Evolutionary conservation across 495 filamentous ascomycete genomes (phyloP).

Genomic region (Niebla homalea): DNA sequence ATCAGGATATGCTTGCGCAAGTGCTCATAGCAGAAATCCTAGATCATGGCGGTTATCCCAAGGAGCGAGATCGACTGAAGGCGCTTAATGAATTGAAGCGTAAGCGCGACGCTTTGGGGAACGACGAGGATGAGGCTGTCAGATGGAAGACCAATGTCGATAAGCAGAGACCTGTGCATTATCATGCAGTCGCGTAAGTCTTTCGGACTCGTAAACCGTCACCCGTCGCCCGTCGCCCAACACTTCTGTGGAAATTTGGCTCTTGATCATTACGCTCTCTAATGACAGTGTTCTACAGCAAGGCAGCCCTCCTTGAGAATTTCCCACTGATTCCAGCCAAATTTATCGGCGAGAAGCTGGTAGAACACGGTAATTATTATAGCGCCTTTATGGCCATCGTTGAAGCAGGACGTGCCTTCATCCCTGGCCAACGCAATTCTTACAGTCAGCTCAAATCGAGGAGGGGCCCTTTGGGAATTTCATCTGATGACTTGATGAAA

Average conservation of each 20-base stretch:
- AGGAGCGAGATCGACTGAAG: conserved; percentile 22
- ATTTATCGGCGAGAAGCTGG: conserved; percentile 32
- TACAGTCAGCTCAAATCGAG: conserved; percentile 22
- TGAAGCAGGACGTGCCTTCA: conserved; percentile 24
- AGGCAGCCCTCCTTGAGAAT: conserved; percentile 30
- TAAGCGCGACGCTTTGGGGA: conserved; percentile 24
- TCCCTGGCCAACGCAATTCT: conserved; percentile 15
- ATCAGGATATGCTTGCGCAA: conserved; percentile 7
- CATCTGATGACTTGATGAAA: conserved; percentile 5
- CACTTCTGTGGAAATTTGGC: neutral
- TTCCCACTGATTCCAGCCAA: conserved; percentile 32
- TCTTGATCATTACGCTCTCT: neutral
- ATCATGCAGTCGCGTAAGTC: conserved; percentile 22
- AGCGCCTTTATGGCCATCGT: conserved; percentile 31
- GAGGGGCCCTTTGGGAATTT: conserved; percentile 8
- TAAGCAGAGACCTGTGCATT: conserved; percentile 13
- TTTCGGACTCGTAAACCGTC: neutral
- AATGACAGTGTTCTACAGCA: conserved; percentile 13
- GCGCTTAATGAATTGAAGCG: conserved; percentile 21
- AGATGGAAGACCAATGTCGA: conserved; percentile 22
- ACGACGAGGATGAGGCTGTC: conserved; percentile 25
- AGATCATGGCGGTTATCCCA: conserved; percentile 32
- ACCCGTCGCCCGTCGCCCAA: neutral
- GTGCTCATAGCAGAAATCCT: conserved; percentile 32
- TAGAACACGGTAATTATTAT: conserved; percentile 28